Evolutionary conservation across 1,284 basidiomycete species (phyloP).

Genomic region (Tremellales sp.): DNA sequence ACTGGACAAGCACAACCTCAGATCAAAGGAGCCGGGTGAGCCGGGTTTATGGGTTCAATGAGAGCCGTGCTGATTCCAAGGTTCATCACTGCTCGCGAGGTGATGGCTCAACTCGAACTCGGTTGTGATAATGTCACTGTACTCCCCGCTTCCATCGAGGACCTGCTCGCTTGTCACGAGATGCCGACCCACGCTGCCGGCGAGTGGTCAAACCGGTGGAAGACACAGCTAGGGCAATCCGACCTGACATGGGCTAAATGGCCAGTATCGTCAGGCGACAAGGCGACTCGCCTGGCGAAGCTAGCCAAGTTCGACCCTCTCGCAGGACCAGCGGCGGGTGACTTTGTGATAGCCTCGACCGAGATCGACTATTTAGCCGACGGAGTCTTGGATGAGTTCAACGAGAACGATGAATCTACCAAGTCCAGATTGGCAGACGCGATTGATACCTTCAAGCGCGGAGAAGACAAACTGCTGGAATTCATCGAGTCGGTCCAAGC

Average conservation of each 20-base stretch:
- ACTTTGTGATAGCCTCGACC: conserved; percentile 13
- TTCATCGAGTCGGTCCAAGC: not conserved
- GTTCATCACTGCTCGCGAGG: conserved; percentile 21
- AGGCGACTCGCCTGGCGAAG: no score
- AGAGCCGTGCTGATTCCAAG: conserved; percentile 3
- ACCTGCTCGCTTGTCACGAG: conserved; percentile 11
- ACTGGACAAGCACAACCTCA: conserved; percentile 24
- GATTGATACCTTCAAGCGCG: conserved; percentile 15
- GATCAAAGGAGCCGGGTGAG: conserved; percentile 35
- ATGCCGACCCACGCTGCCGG: conserved; percentile 17
- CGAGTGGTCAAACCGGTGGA: no score
- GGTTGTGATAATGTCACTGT: conserved; percentile 24
- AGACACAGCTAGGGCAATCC: no score
- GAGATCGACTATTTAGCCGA: conserved; percentile 19
- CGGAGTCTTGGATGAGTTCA: conserved; percentile 24
- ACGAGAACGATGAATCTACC: conserved; percentile 22
- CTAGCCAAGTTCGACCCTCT: no score
- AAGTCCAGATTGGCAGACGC: conserved; percentile 18
- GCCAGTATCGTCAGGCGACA: no score
- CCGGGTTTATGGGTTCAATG: not conserved
- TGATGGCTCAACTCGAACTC: conserved; percentile 20
- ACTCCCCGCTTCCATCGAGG: conserved; percentile 12
- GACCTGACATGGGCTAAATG: no score
- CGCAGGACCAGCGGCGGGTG: no score
- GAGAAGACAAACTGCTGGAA: conserved; percentile 7